Percentiles rank a stretch among this genome's conserved stretches.
Conservation (phyloP, 169 alveolate genomes). For the Cryptosporidium sp. region DNA sequence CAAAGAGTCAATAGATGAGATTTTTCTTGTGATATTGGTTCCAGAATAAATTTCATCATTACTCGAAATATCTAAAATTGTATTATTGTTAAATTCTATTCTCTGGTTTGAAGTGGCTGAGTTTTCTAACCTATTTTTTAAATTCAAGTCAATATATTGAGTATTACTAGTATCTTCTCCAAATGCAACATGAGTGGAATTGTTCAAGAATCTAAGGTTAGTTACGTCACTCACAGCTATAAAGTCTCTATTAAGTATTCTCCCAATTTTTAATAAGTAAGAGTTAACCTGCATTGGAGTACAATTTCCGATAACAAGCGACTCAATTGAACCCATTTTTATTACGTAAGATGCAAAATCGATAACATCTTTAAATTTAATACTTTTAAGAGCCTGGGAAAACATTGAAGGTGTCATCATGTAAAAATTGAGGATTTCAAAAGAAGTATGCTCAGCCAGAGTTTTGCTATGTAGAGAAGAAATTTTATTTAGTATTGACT, state of each 20-base stretch:
- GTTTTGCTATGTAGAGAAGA: neutral
- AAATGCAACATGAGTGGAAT: neutral
- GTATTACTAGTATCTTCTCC: too few relatives aligned
- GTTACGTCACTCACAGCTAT: neutral
- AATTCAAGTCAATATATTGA: too few relatives aligned
- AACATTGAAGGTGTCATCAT: constrained; percentile 20
- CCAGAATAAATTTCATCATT: neutral
- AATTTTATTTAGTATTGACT: constrained; percentile 3
- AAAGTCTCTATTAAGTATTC: constrained; percentile 7
- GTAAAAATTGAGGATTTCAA: constrained; percentile 33
- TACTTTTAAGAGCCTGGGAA: constrained; percentile 4
- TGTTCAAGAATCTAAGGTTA: neutral
- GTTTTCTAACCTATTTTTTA: too few relatives aligned
- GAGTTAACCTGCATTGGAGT: constrained; percentile 69
- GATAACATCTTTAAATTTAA: constrained; percentile 27
- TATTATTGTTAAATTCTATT: neutral
- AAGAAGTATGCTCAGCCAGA: constrained; percentile 22
- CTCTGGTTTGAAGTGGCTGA: neutral
- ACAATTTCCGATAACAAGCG: constrained; percentile 43
- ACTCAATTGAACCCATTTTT: constrained; percentile 20
- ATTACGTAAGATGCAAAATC: constrained; percentile 24
- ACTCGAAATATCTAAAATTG: neutral
- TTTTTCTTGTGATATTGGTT: neutral
- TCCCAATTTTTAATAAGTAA: constrained; percentile 19
- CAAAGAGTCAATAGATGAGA: neutral